Evolutionary conservation across 768 basidiomycete species (phyloP).

Genomic region (Collybiopsis luxurians): DNA sequence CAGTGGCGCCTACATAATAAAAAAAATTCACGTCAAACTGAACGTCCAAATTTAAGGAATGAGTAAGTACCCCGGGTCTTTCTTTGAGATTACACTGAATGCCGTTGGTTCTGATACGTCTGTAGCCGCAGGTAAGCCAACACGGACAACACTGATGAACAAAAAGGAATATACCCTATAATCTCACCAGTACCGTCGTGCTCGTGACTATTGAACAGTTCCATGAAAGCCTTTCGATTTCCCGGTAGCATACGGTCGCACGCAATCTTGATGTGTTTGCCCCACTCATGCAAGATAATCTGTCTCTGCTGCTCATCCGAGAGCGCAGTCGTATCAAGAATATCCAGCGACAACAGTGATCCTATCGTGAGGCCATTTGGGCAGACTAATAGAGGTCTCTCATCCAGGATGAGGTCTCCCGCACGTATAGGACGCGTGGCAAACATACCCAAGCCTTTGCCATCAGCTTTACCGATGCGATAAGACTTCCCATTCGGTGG

Average conservation of each 20-base stretch:
- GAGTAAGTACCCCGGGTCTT: not conserved
- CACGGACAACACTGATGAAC: not conserved
- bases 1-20: conserved; percentile 19
- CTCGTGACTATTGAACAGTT: conserved; percentile 27
- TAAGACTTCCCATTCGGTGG: not conserved
- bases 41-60: conserved; percentile 1
- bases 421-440: conserved; percentile 23
- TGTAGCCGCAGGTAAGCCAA: not conserved
- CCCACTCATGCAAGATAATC: conserved; percentile 14
- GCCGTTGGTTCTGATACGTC: conserved; percentile 13
- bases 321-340: not conserved
- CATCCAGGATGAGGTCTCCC: conserved; percentile 30
- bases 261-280: conserved; percentile 10
- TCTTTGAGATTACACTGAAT: conserved; percentile 14
- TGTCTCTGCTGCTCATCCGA: conserved; percentile 9
- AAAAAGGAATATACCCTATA: conserved; percentile 18
- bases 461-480: not conserved
- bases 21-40: conserved; percentile 14
- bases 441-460: conserved; percentile 22
- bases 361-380: not conserved
- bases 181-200: conserved; percentile 33
- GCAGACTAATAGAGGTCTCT: conserved; percentile 32
- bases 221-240: conserved; percentile 24
- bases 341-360: too few relatives aligned
- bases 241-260: conserved; percentile 23